Evolutionary conservation across 2,329 filamentous ascomycete genomes (phyloP).

Genomic region (Hypoxylon sp.): DNA sequence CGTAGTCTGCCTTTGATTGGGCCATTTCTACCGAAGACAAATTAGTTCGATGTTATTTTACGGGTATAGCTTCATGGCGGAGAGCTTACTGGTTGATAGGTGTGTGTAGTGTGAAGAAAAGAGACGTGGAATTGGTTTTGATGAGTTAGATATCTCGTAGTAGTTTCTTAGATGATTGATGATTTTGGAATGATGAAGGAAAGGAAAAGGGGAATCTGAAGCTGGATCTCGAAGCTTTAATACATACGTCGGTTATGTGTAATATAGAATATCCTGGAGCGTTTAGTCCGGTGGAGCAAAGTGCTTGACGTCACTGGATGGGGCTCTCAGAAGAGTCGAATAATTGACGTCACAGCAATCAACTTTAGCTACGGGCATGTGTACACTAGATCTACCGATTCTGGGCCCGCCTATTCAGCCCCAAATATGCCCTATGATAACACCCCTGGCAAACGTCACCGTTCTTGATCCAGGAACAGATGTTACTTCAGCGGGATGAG

Average conservation of each 20-base stretch:
- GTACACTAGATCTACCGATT: constrained; percentile 30
- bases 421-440: constrained; percentile 10
- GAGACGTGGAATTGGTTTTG: background rate
- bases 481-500: constrained; percentile 14
- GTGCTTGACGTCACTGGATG: constrained; percentile 48
- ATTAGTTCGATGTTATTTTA: constrained; percentile 1
- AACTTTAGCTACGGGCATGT: constrained; percentile 30
- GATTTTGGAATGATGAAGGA: constrained; percentile 14
- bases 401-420: constrained; percentile 26
- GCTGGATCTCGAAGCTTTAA: constrained; percentile 36
- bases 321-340: constrained; percentile 9
- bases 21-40: constrained; percentile 55
- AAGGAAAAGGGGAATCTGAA: background rate
- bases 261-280: constrained; percentile 24
- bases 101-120: background rate
- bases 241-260: constrained; percentile 31
- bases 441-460: background rate
- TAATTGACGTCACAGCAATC: constrained; percentile 40
- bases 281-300: constrained; percentile 31
- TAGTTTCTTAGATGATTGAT: background rate
- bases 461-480: constrained; percentile 33
- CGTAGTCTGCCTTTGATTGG: constrained; percentile 73
- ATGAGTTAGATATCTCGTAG: background rate
- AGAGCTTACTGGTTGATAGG: constrained; percentile 11
- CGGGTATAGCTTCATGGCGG: background rate